Evolutionary conservation across 208 protist species (phyloP).

Genomic region (Wallacemonas sp.): DNA sequence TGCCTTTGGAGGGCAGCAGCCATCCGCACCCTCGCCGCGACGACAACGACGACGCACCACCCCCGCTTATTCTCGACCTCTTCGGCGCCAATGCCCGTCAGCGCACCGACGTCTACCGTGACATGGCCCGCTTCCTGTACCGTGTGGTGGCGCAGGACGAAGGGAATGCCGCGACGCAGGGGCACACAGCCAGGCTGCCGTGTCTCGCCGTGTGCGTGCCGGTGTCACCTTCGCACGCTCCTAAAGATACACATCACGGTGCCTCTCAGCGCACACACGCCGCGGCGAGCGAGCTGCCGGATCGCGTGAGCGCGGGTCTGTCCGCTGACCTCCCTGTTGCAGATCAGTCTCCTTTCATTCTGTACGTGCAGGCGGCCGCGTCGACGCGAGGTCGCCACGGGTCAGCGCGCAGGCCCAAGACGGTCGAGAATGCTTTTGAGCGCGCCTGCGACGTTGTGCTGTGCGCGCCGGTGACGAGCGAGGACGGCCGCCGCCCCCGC

Average conservation of each 20-base stretch:
- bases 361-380: conserved; percentile 5
- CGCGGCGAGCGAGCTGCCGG: too few species aligned
- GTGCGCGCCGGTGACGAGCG: conserved; percentile 55
- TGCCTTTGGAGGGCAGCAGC: neutral
- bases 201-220: conserved; percentile 10
- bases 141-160: neutral
- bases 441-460: conserved; percentile 47
- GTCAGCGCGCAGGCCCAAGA: too few species aligned
- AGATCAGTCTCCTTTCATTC: conserved; percentile 2
- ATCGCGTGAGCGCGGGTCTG: neutral
- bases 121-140: conserved; percentile 13
- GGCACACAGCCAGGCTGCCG: too few species aligned
- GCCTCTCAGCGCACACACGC: too few species aligned
- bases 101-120: conserved; percentile 5
- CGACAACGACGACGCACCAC: too few species aligned
- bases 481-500: conserved; percentile 66
- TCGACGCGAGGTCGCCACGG: neutral
- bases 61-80: conserved; percentile 24
- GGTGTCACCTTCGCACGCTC: neutral
- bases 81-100: conserved; percentile 14
- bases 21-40: neutral
- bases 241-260: too few species aligned
- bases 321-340: neutral
- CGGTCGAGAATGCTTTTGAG: neutral
- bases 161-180: too few species aligned